Base-by-base conservation (phyloP, 441 rosid species). In the Pelargonium fulgidum region DNA sequence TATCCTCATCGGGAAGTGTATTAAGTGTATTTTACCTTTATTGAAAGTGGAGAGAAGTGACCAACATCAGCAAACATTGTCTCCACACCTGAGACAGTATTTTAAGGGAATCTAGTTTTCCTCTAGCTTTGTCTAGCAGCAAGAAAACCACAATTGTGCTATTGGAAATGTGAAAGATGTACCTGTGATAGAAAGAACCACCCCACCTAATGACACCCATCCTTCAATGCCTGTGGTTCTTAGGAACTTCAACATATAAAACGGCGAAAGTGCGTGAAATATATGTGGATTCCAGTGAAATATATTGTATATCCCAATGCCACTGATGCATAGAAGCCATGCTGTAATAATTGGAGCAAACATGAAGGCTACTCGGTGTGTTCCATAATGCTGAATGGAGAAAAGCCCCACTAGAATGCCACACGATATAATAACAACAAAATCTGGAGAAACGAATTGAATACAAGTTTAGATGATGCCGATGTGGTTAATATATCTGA, bases 51-150 rank as follows among this genome's bases (percentile, higher is more conserved):
- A 14, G 64, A 16, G 26, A 95, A 95, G 84, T 95, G 99, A 66
- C 99, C 99, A 69, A 95, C 96, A 86, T 95, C 99, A 78, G 99
- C 98, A 81, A 90, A 95, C 99, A 95, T 95, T 36, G 99, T 97
- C 82, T 95, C 99, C 0, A 96, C 89, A 59, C 99, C 99, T 94
- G 88, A 56, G 24, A 29, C 36, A 29, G 4, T 78, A 86, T 20
- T 64, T n/a, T 19, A 5, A 66, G 68, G 62, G 54, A 76, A 70
- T 56, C 10, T 56, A 56, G 20, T 56, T 56, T 19, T 29, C 36
- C 36, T 29, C 36, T 29, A 29, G 4, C 36, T 29, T 5, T 29
- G 36, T 29, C 36, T 29, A 29, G 36, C 36, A 29, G 36, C 36
- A 29, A 3, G 36, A 29, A 29, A 29, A 29, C 36, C 36, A 29